Evolutionary conservation across 169 alveolate species (phyloP).

Genomic region (Eimeria maxima): DNA sequence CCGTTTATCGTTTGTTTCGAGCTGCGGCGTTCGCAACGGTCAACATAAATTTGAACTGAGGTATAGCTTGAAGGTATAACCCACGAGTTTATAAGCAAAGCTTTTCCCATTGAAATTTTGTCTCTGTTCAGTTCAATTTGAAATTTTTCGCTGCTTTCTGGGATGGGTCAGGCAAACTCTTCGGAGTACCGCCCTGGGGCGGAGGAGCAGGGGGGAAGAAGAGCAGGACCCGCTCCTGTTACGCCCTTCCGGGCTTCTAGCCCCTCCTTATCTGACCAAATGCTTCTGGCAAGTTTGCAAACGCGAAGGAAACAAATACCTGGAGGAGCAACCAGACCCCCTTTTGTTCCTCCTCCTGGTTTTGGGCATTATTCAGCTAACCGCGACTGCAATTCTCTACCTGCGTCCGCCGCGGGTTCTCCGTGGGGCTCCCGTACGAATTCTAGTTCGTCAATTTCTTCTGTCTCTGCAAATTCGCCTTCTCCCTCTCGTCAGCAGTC

Average conservation of each 20-base stretch:
- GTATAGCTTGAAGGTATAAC: neutral
- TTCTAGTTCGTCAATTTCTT: neutral
- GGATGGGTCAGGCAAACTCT: neutral
- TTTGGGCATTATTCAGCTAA: neutral
- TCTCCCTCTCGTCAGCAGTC: conserved; percentile 48
- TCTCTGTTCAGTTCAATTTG: neutral
- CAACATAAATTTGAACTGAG: neutral
- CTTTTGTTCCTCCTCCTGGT: neutral
- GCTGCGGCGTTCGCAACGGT: neutral
- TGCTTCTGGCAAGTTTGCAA: neutral
- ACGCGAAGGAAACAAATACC: neutral
- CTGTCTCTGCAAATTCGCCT: neutral
- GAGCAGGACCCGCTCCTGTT: neutral
- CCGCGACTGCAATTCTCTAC: neutral
- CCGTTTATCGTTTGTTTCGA: neutral
- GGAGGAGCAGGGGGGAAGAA: neutral
- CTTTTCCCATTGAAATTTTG: neutral
- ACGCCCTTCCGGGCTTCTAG: neutral
- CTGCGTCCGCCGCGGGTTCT: neutral
- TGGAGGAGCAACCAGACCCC: neutral
- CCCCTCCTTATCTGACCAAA: neutral
- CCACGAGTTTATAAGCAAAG: neutral
- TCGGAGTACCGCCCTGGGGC: neutral
- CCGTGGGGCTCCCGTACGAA: neutral
- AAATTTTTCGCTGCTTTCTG: neutral